phyloP scores from a whole-genome alignment of 169 alveolate genomes.

The Plasmodium fragile region DNA sequence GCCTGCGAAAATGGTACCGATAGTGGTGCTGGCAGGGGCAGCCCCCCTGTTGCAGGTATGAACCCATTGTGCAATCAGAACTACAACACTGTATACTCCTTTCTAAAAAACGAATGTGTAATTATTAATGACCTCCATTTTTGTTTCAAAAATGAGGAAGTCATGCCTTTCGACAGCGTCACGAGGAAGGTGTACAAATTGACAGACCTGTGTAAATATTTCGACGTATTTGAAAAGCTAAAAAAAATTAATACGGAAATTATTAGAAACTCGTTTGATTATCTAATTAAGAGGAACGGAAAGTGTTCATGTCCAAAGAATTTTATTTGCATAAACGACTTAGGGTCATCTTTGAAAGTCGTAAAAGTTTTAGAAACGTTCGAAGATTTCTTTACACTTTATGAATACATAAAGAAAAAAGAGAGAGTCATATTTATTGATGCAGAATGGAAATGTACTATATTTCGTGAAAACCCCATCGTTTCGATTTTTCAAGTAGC shows the following conservation, averaged over 20 bases:
- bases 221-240: constrained; percentile 46
- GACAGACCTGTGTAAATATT: constrained; percentile 59
- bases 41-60: background rate
- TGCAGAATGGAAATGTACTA: constrained; percentile 64
- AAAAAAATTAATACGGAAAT: constrained; percentile 44
- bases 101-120: constrained; percentile 34
- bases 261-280: constrained; percentile 40
- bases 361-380: constrained; percentile 21
- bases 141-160: constrained; percentile 41
- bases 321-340: constrained; percentile 47
- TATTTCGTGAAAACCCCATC: constrained; percentile 55
- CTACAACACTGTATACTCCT: constrained; percentile 16
- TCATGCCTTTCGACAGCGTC: constrained; percentile 23
- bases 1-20: background rate
- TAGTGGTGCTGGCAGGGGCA: background rate
- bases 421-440: constrained; percentile 57
- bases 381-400: constrained; percentile 20
- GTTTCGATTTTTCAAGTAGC: constrained; percentile 61
- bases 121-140: constrained; percentile 26
- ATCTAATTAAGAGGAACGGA: constrained; percentile 42
- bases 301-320: constrained; percentile 35
- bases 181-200: constrained; percentile 46
- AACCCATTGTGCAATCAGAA: background rate
- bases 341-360: constrained; percentile 42
- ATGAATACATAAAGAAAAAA: constrained; percentile 44